Base-by-base conservation (phyloP, 2,329 filamentous ascomycete species). In the Neoarthrinium moseri region DNA sequence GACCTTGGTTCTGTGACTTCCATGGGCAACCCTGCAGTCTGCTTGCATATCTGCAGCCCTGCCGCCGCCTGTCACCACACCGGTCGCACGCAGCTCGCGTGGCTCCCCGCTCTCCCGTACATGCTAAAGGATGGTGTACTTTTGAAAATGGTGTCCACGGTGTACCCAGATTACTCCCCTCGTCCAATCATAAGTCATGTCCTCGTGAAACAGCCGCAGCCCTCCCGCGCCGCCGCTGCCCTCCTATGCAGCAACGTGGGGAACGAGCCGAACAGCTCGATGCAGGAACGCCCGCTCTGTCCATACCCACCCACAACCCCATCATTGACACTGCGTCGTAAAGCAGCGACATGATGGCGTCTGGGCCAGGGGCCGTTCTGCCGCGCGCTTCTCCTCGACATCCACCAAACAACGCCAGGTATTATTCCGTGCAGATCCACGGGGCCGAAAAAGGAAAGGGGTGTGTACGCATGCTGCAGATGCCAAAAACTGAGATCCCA, bases 161-260 rank as follows among this genome's bases (percentile, higher is more conserved):
- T 44, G 47, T 52, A 50, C 56, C 57, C 56, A 63, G 59, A 59
- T 60, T 57, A 51, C 60, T 60, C 56, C 43, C 45, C 48, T 60
- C 58, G 56, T 69, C 76, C 77, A 80, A 80, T 80, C 75, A 80
- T 74, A 68, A 69, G 56, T 72, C 74, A 65, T 76, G 67, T 68
- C 55, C 60, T 69, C 68, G 64, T 74, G 65, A 69, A 71, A 71
- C 63, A 66, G 55, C 60, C 63, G 41, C 54, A 49, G 54, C 48
- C 47, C 50, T 22, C 32, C 22, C 46, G 12, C 42, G 21, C 26
- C 32, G 40, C 37, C 32, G 37, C 18, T 27, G 52, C 33, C 48
- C 33, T 38, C 54, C 51, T 53, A 54, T 56, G 54, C 55, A 56
- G 57, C 55, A 58, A 52, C 53, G 49, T 55, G 44, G 54, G 54